These are phyloP conservation scores for Microstegium vimineum DNA, from an alignment of 176 grass and related monocot species.

Conservation along the genomic window DNA sequence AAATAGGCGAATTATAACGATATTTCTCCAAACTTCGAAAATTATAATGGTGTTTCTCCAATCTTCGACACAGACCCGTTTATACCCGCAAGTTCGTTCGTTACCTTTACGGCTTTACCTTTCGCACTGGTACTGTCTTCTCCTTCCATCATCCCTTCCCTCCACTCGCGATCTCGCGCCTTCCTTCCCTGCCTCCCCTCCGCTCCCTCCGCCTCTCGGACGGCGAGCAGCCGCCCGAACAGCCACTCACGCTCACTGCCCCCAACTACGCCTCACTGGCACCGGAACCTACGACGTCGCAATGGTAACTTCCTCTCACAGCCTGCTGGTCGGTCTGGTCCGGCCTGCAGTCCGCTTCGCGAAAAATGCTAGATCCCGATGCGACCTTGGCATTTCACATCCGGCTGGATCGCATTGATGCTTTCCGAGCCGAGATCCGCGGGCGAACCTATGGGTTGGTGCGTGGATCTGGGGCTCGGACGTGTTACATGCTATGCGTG, in stretches of 20 bases:
- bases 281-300: not conserved
- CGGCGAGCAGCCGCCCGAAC: not conserved
- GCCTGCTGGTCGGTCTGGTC: not conserved
- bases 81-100: constrained; percentile 18
- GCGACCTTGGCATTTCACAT: not conserved
- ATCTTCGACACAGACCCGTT: constrained; percentile 12
- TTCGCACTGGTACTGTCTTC: not conserved
- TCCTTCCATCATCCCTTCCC: not conserved
- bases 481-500: not conserved
- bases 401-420: not conserved
- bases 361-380: constrained; percentile 28
- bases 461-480: constrained; percentile 32
- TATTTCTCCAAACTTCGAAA: too few species aligned
- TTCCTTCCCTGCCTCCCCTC: not conserved
- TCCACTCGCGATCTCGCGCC: constrained; percentile 26
- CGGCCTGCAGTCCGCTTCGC: constrained; percentile 3
- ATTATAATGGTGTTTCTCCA: too few species aligned
- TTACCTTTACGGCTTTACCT: constrained; percentile 29
- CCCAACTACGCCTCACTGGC: not conserved
- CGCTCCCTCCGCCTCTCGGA: not conserved
- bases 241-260: not conserved
- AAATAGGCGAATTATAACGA: too few species aligned
- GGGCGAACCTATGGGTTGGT: not conserved
- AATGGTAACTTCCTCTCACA: constrained; percentile 25
- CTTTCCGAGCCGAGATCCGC: constrained; percentile 19